phyloP scores from a whole-genome alignment of 345 rosid species.

The Salix udensis region DNA sequence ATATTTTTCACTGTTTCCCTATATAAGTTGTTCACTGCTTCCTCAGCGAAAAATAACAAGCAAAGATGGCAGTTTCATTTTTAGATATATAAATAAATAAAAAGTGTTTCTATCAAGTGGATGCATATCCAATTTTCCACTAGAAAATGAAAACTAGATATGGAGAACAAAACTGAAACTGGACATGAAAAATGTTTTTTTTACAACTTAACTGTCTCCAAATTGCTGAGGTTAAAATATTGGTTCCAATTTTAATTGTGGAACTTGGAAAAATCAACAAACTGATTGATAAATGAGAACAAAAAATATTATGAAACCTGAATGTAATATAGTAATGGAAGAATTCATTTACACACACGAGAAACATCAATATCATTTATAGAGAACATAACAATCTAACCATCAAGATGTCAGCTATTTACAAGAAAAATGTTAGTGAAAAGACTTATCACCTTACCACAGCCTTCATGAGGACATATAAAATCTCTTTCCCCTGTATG shows the following conservation, averaged over 20 bases:
- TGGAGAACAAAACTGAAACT: neutral
- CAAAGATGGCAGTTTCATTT: neutral
- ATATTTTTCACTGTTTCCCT: neutral
- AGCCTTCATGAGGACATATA: constrained; percentile 90
- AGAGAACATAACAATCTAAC: neutral
- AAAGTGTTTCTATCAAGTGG: neutral
- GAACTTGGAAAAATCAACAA: neutral
- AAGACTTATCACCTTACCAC: constrained; percentile 80
- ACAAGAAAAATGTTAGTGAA: neutral
- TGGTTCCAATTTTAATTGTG: neutral
- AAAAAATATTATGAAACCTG: neutral
- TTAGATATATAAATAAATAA: neutral
- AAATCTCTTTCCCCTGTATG: constrained; percentile 89
- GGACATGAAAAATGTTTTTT: neutral
- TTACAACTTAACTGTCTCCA: neutral
- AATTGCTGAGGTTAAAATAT: neutral
- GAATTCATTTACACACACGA: neutral
- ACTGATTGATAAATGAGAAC: neutral
- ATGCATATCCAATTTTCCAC: neutral
- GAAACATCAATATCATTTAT: neutral
- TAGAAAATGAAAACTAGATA: neutral
- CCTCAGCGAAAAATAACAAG: neutral
- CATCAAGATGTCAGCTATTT: neutral
- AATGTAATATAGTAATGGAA: neutral
- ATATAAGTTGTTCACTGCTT: neutral